These are phyloP conservation scores for Cryptosporidium sp. DNA, from an alignment of 169 alveolate genomes.

Conservation along the genomic window DNA sequence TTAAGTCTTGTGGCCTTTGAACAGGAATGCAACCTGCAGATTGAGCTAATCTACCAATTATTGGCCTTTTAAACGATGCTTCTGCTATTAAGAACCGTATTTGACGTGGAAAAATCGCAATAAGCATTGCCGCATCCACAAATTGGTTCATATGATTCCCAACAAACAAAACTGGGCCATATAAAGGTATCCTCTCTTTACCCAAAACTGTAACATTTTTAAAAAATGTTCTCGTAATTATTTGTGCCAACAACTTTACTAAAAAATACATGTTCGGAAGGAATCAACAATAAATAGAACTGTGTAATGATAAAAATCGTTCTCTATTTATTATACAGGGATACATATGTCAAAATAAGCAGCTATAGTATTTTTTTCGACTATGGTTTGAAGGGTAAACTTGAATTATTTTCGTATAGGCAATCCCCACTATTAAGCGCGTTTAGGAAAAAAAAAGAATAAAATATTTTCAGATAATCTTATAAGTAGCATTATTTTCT, in stretches of 20 bases:
- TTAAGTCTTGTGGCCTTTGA: conserved; percentile 88
- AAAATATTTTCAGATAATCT: neutral
- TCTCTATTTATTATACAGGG: neutral
- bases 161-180: conserved; percentile 84
- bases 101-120: conserved; percentile 90
- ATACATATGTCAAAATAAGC: neutral
- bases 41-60: conserved; percentile 88
- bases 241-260: conserved; percentile 64
- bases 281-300: neutral
- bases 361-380: neutral
- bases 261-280: conserved; percentile 52
- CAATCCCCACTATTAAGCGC: conserved; percentile 70
- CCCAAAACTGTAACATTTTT: conserved; percentile 87
- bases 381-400: neutral
- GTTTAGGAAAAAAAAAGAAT: conserved; percentile 12
- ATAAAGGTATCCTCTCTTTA: conserved; percentile 90
- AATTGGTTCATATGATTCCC: conserved; percentile 93
- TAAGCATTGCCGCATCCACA: conserved; percentile 87
- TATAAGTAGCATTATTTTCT: neutral
- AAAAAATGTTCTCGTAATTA: conserved; percentile 80
- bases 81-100: conserved; percentile 88
- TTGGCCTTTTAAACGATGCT: conserved; percentile 83
- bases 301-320: neutral
- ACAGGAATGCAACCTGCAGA: conserved; percentile 91
- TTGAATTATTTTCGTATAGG: neutral